These are phyloP conservation scores for Stagonosporopsis chrysanthemi DNA, from an alignment of 2,329 filamentous ascomycete genomes.

Conservation along the genomic window DNA sequence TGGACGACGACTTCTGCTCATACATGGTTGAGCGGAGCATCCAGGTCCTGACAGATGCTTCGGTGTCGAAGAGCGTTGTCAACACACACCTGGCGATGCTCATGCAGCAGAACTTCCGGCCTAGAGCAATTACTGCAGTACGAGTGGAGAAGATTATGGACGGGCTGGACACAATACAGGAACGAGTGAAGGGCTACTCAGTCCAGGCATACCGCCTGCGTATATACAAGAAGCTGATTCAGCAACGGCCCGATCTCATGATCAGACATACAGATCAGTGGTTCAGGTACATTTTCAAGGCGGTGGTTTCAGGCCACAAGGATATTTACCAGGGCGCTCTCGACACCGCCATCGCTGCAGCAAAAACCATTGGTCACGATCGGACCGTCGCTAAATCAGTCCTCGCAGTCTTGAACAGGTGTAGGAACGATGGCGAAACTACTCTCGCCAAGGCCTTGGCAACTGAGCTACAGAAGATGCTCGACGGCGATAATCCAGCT, in stretches of 20 bases:
- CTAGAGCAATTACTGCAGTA: conserved; percentile 75
- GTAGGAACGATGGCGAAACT: conserved; percentile 65
- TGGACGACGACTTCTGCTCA: conserved; percentile 79
- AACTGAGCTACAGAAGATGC: conserved; percentile 67
- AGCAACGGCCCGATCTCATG: conserved; percentile 76
- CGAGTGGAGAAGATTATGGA: conserved; percentile 75
- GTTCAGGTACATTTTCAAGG: conserved; percentile 81
- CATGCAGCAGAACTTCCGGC: conserved; percentile 78
- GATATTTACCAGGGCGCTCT: conserved; percentile 81
- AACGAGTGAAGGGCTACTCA: conserved; percentile 79
- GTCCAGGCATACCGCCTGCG: conserved; percentile 78
- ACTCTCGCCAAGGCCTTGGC: conserved; percentile 66
- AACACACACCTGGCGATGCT: conserved; percentile 83
- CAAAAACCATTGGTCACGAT: conserved; percentile 73
- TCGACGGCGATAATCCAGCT: conserved; percentile 64
- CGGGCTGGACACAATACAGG: conserved; percentile 74
- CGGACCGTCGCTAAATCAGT: conserved; percentile 71
- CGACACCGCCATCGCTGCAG: conserved; percentile 73
- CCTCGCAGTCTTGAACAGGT: conserved; percentile 66
- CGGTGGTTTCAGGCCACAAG: conserved; percentile 78
- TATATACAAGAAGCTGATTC: conserved; percentile 79
- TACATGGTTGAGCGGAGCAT: conserved; percentile 86
- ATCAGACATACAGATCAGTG: conserved; percentile 73
- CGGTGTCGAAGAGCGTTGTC: conserved; percentile 76
- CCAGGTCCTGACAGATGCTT: conserved; percentile 71